phyloP scores from a whole-genome alignment of 768 basidiomycete species.

The Panellus pusillus region DNA sequence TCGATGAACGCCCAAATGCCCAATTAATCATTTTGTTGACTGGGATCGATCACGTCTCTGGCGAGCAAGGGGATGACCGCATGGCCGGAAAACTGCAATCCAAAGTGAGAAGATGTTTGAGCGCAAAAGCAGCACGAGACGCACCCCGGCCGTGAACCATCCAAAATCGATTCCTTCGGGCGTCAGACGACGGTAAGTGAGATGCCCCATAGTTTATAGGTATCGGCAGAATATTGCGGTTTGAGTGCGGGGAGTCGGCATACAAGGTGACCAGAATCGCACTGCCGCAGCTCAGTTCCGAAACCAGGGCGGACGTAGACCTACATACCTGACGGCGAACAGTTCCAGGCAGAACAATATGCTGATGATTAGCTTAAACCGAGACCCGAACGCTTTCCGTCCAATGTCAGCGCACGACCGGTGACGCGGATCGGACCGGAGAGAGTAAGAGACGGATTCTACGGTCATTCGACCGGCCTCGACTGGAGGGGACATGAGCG shows the following conservation, averaged over 20 bases:
- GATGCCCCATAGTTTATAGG: conserved; percentile 80
- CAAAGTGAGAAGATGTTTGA: background rate
- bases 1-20: conserved; percentile 67
- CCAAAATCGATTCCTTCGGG: conserved; percentile 87
- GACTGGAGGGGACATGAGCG: conserved; percentile 42
- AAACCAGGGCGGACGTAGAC: background rate
- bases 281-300: conserved; percentile 34
- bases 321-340: conserved; percentile 74
- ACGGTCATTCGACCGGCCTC: conserved; percentile 99
- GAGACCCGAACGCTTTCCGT: conserved; percentile 82
- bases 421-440: conserved; percentile 75
- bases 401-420: conserved; percentile 92
- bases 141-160: conserved; percentile 90
- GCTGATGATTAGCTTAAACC: conserved; percentile 65
- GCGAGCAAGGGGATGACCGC: conserved; percentile 89
- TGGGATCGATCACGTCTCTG: conserved; percentile 88
- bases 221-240: conserved; percentile 65
- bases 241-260: conserved; percentile 79
- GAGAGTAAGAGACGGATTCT: conserved; percentile 96
- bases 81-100: conserved; percentile 80
- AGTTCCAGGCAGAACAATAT: conserved; percentile 84
- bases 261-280: conserved; percentile 87
- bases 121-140: conserved; percentile 21
- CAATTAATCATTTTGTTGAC: conserved; percentile 76
- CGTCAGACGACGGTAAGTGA: no score